Evolutionary conservation across 495 filamentous ascomycete species (phyloP).

Genomic region (Tuber microsphaerosporum): DNA sequence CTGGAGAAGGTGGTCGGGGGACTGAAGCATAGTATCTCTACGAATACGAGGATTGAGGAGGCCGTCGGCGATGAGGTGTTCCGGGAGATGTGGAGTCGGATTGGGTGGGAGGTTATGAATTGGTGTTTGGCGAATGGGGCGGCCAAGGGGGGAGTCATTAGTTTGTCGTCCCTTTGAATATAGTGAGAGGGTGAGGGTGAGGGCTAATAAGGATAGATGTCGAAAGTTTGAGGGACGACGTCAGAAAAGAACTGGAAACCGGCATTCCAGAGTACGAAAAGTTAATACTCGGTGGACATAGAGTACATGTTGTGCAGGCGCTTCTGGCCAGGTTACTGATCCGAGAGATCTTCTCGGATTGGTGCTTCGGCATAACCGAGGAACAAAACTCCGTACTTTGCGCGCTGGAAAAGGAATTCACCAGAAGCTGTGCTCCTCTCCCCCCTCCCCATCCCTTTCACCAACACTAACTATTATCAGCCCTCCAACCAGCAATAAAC

Average conservation of each 20-base stretch:
- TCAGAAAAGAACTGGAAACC: constrained; percentile 9
- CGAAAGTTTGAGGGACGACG: constrained; percentile 11
- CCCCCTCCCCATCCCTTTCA: background rate
- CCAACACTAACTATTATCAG: constrained; percentile 5
- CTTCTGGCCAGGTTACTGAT: constrained; percentile 18
- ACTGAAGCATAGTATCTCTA: constrained; percentile 26
- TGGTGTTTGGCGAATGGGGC: constrained; percentile 32
- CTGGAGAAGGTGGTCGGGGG: constrained; percentile 25
- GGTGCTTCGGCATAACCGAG: constrained; percentile 22
- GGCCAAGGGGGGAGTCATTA: constrained; percentile 20
- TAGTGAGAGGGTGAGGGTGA: background rate
- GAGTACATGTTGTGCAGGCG: constrained; percentile 31
- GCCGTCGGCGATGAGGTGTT: constrained; percentile 32
- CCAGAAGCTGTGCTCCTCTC: constrained; percentile 13
- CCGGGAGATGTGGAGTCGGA: constrained; percentile 31
- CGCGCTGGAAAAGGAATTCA: constrained; percentile 18
- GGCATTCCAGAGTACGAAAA: constrained; percentile 21
- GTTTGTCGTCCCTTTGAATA: background rate
- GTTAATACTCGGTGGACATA: constrained; percentile 18
- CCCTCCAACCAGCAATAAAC: constrained; percentile 13
- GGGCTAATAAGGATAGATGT: constrained; percentile 14
- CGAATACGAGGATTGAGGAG: constrained; percentile 31
- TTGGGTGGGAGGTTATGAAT: constrained; percentile 36
- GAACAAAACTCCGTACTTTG: constrained; percentile 16
- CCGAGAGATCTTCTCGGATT: constrained; percentile 21